Evolutionary conservation across 768 basidiomycete genomes (phyloP).

Genomic region (Mycena albidolilacea): DNA sequence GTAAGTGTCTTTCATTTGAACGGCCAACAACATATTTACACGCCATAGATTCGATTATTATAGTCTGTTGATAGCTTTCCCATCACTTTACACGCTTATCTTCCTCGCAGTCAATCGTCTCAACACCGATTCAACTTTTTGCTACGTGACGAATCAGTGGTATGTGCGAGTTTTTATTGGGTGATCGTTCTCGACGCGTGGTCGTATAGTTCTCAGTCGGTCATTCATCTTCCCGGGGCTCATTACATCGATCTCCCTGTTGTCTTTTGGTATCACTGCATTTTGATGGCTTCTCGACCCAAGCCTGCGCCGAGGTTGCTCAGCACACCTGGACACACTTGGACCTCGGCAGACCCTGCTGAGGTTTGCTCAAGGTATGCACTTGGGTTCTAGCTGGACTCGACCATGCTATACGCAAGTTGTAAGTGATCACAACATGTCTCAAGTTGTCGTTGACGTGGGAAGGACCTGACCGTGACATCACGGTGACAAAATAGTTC

Average conservation of each 20-base stretch:
- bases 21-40: background rate
- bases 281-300: too few species aligned
- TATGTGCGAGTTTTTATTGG: background rate
- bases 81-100: background rate
- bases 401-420: too few species aligned
- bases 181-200: background rate
- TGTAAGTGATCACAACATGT: too few species aligned
- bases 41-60: constrained; percentile 22
- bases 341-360: too few species aligned
- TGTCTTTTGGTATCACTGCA: background rate
- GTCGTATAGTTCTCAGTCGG: background rate
- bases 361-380: too few species aligned
- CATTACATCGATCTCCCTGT: background rate
- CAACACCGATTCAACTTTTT: background rate
- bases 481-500: too few species aligned
- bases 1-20: background rate
- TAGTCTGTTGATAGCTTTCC: constrained; percentile 8
- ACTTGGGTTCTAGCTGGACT: too few species aligned
- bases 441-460: too few species aligned
- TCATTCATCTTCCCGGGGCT: background rate
- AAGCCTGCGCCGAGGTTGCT: too few species aligned
- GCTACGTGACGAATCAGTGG: background rate
- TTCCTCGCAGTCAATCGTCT: background rate
- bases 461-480: too few species aligned
- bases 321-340: too few species aligned